Conservation (phyloP, 805 yeast species). For the Lipomyces starkeyi region DNA sequence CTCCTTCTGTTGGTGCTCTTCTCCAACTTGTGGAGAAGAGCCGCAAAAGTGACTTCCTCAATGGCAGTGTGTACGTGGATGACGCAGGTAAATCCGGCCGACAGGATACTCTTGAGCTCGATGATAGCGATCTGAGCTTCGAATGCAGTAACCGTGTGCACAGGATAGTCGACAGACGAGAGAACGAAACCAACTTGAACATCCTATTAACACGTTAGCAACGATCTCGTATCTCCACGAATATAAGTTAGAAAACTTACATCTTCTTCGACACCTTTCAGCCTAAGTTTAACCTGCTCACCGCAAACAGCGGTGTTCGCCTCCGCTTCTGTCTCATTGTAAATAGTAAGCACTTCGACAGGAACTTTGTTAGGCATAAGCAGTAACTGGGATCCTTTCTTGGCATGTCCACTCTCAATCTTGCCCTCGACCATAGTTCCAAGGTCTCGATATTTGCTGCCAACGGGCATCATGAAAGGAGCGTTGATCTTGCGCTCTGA, state of each 20-base stretch:
- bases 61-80: constrained; percentile 99
- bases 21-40: constrained; percentile 88
- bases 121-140: constrained; percentile 98
- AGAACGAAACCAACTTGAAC: constrained; percentile 89
- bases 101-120: constrained; percentile 90
- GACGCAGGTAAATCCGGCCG: constrained; percentile 96
- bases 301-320: constrained; percentile 90
- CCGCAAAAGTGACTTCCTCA: constrained; percentile 86
- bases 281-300: constrained; percentile 92
- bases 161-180: constrained; percentile 85
- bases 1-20: constrained; percentile 96
- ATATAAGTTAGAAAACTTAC: background rate
- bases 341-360: constrained; percentile 86
- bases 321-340: constrained; percentile 95
- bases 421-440: constrained; percentile 99
- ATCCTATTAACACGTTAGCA: constrained; percentile 50
- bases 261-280: constrained; percentile 97
- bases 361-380: constrained; percentile 90
- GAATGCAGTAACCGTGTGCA: constrained; percentile 85
- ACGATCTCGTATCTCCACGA: background rate
- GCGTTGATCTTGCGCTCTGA: constrained; percentile 87
- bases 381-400: constrained; percentile 73
- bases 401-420: constrained; percentile 92
- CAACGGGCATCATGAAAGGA: constrained; percentile 96
- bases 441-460: constrained; percentile 93